Base-by-base conservation (phyloP, 352 stramenopile genomes). In the Bremia lactucae region DNA sequence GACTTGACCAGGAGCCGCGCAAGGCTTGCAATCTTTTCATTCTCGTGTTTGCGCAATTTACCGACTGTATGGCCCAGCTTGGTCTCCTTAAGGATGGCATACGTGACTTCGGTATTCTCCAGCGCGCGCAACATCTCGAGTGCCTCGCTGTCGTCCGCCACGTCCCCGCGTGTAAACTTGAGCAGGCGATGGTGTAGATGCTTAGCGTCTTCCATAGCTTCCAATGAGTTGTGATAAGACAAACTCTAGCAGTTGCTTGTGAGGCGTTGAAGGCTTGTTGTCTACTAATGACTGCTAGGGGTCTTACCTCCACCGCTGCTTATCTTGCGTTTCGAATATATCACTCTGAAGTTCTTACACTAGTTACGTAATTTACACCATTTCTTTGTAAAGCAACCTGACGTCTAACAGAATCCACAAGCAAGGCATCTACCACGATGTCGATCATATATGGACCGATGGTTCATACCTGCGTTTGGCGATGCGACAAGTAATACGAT, bases 41-140 rank as follows among this genome's bases (percentile, higher is more conserved):
- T 73, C 31, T 81, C 68, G 58, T 95, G 74, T 62, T 95, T 94
- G 50, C 79, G 78, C 51, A 94, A 65, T 57, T 94, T 94, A 36
- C 79, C 77, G 23, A 94, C 69, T 14, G 78, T 91, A 49, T 88
- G 73, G 33, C 78, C 78, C 20, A 91, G 55, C 51, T 88, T 87
- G 31, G 78, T 91, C 46, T 91, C 78, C 52, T 88, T 91, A 23
- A 91, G 65, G 36, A 91, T 65, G 13, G 49, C 50, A 31, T 83
- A 68, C 25, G 75, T 91, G 26, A 91, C 57, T 9, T 45, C 46
- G 5, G 57, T 59, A 33, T 68, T 65, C 43, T 88, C 73, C 21
- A 91, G 60, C 19, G 53, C 62, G 14, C 70, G 66, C 43, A 91
- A 57, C 38, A 79, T 55, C 16, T 87, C 75, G 35, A 90, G 55